phyloP scores from a whole-genome alignment of 176 grass and related monocot genomes.

The Oryza meyeriana region DNA sequence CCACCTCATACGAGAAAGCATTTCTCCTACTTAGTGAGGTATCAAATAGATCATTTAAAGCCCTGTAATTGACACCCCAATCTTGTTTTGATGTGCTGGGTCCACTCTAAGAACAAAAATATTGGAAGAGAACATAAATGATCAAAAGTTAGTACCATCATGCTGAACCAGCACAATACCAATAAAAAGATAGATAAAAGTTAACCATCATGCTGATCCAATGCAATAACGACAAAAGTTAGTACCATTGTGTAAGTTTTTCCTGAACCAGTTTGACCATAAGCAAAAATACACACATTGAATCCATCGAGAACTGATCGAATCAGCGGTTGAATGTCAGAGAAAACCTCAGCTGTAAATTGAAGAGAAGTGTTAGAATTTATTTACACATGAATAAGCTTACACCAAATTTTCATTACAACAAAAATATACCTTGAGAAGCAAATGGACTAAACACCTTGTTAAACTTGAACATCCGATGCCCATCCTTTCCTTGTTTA shows the following conservation, averaged over 20 bases:
- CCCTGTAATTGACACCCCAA: constrained; percentile 96
- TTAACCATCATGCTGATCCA: not conserved
- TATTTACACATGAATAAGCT: not conserved
- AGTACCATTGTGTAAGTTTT: constrained; percentile 98
- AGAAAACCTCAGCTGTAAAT: constrained; percentile 77
- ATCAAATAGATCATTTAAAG: constrained; percentile 95
- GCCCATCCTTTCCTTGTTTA: constrained; percentile 87
- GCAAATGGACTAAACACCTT: constrained; percentile 65
- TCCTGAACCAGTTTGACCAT: constrained; percentile 96
- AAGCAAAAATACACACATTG: constrained; percentile 98
- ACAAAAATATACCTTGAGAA: constrained; percentile 69
- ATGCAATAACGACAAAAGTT: not conserved
- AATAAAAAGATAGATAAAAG: not conserved
- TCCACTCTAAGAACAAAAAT: constrained; percentile 63
- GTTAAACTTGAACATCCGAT: constrained; percentile 95
- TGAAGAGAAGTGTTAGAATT: not conserved
- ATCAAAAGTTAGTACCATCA: not conserved
- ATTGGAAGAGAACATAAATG: constrained; percentile 11
- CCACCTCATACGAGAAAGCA: constrained; percentile 79
- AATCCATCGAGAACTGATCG: constrained; percentile 94
- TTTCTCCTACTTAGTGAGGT: constrained; percentile 85
- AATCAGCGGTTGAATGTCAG: constrained; percentile 85
- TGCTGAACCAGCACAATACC: not conserved
- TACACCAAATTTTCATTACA: not conserved
- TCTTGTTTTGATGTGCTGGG: constrained; percentile 78